Percentiles rank a stretch among this genome's conserved stretches.
phyloP scores from a whole-genome alignment of 106 monocot genomes.

The Acanthochlamys bracteata region DNA sequence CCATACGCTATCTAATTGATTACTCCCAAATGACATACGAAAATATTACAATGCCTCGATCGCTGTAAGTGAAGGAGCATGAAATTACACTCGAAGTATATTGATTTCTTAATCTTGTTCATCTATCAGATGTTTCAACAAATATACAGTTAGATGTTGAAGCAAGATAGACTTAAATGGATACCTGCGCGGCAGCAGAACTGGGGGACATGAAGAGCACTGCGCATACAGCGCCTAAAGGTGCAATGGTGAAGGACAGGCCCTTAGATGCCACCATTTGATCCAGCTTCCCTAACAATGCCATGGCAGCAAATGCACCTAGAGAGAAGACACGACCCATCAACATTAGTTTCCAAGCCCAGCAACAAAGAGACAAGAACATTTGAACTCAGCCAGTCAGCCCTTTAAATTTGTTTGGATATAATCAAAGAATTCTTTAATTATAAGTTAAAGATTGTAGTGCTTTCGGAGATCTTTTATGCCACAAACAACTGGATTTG shows the following conservation, averaged over 20 bases:
- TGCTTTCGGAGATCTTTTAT: neutral
- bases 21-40: too few relatives aligned
- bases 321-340: neutral
- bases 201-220: constrained; percentile 59
- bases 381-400: neutral
- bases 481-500: too few relatives aligned
- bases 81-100: too few relatives aligned
- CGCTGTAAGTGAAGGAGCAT: too few relatives aligned
- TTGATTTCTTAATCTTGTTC: neutral
- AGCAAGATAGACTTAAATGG: neutral
- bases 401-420: neutral
- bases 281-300: constrained; percentile 61
- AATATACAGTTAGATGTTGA: neutral
- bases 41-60: too few relatives aligned
- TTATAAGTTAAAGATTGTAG: neutral
- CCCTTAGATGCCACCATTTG: constrained; percentile 58
- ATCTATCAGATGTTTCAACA: neutral
- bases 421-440: neutral
- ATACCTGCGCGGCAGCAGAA: constrained; percentile 69
- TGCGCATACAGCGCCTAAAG: constrained; percentile 73
- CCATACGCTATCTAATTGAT: too few relatives aligned
- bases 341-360: neutral
- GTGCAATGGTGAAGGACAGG: constrained; percentile 69
- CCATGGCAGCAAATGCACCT: constrained; percentile 92
- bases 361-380: neutral